Evolutionary conservation across 257 asterid genomes (phyloP).

Genomic region (Solanum etuberosum): DNA sequence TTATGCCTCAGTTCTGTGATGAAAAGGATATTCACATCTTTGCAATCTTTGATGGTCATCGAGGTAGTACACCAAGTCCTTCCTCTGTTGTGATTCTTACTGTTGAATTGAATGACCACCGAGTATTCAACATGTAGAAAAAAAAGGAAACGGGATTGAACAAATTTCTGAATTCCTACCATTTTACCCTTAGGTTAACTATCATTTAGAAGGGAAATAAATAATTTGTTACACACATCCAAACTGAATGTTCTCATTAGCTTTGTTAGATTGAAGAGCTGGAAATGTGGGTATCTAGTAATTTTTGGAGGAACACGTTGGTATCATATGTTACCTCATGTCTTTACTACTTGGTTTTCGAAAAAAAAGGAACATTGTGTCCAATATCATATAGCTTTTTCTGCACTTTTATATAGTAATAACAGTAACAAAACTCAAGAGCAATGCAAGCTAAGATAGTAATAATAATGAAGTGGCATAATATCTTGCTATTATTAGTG

Average conservation of each 20-base stretch:
- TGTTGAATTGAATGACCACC: neutral
- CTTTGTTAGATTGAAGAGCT: neutral
- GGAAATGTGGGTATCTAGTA: neutral
- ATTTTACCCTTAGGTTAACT: neutral
- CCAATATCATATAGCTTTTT: neutral
- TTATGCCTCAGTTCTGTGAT: slow-evolving; percentile 45
- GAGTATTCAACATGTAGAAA: neutral
- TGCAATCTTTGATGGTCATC: slow-evolving; percentile 95
- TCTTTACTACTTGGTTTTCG: neutral
- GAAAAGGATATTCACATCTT: slow-evolving; percentile 52
- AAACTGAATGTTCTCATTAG: neutral
- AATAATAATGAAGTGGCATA: neutral
- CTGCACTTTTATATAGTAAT: neutral
- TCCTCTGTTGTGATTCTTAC: neutral
- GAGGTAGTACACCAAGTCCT: slow-evolving; percentile 47
- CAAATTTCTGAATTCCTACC: neutral
- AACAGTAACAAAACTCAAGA: neutral
- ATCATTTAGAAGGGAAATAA: neutral
- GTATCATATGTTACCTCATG: neutral
- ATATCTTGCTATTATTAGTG: neutral
- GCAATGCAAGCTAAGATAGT: neutral
- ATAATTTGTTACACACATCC: neutral
- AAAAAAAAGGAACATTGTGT: neutral
- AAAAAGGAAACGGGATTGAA: neutral
- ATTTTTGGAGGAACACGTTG: neutral